Conservation (phyloP, 1,139 yeast genomes). For the Hyphopichia khmerensis region DNA sequence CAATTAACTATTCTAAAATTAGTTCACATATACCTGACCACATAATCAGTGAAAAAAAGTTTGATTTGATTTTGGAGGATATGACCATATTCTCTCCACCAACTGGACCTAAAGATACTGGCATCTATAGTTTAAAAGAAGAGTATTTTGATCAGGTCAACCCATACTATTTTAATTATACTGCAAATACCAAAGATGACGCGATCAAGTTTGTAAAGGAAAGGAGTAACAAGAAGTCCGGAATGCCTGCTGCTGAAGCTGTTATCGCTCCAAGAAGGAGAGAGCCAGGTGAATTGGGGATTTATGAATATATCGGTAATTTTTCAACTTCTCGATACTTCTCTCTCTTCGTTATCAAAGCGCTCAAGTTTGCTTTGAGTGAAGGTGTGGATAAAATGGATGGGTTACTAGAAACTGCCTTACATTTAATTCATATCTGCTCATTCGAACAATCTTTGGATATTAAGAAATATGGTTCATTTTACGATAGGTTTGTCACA, state of each 20-base stretch:
- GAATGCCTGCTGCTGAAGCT: constrained; percentile 39
- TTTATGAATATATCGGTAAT: constrained; percentile 33
- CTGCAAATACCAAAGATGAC: constrained; percentile 77
- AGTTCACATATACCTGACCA: constrained; percentile 74
- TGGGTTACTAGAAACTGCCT: constrained; percentile 51
- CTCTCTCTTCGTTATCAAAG: constrained; percentile 49
- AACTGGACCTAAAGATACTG: constrained; percentile 60
- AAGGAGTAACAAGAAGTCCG: constrained; percentile 28
- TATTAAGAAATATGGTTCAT: constrained; percentile 26
- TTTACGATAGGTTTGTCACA: constrained; percentile 34
- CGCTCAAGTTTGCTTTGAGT: constrained; percentile 42
- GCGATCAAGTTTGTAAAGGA: constrained; percentile 59
- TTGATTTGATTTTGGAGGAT: constrained; percentile 64
- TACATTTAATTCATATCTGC: constrained; percentile 70
- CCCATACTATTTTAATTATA: constrained; percentile 79
- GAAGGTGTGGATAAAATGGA: constrained; percentile 49
- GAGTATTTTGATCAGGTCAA: constrained; percentile 57
- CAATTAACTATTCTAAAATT: constrained; percentile 69
- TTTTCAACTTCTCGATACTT: constrained; percentile 55
- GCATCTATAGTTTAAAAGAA: constrained; percentile 66
- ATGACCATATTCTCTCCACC: constrained; percentile 68
- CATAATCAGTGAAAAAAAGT: constrained; percentile 65
- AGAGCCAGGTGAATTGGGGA: constrained; percentile 28
- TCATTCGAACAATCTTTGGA: constrained; percentile 33
- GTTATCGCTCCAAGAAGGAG: constrained; percentile 48